Conservation (phyloP, 352 stramenopile genomes). For the Phytophthora kernoviae region DNA sequence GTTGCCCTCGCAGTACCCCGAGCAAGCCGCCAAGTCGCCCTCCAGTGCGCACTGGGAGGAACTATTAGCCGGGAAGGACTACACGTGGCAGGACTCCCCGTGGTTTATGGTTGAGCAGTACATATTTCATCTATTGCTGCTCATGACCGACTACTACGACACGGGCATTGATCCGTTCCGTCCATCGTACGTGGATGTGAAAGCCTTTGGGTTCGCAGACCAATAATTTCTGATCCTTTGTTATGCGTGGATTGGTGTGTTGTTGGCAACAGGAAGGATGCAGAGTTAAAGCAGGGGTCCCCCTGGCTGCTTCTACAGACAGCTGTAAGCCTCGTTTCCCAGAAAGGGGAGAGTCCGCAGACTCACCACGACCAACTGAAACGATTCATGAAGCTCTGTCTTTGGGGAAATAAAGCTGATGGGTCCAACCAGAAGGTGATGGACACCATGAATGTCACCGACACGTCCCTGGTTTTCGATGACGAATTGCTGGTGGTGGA, state of each 20-base stretch:
- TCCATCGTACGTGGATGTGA: constrained; percentile 30
- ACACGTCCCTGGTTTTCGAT: constrained; percentile 57
- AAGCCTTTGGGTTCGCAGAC: background rate
- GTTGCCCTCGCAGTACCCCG: constrained; percentile 33
- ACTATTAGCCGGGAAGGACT: constrained; percentile 32
- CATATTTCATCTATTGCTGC: constrained; percentile 59
- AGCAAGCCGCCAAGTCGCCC: constrained; percentile 25
- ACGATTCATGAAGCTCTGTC: constrained; percentile 55
- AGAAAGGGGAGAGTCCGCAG: background rate
- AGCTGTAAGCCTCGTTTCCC: constrained; percentile 18
- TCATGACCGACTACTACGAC: constrained; percentile 52
- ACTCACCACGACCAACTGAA: constrained; percentile 32
- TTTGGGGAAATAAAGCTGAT: constrained; percentile 73
- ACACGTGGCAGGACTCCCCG: constrained; percentile 56
- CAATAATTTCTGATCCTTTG: background rate
- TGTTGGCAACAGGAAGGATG: constrained; percentile 35
- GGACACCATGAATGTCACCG: constrained; percentile 54
- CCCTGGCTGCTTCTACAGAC: constrained; percentile 54
- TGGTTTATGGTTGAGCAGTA: constrained; percentile 71
- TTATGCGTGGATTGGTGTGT: background rate
- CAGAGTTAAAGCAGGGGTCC: constrained; percentile 42
- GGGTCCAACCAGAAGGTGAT: constrained; percentile 66
- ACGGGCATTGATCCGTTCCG: constrained; percentile 58
- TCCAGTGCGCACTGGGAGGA: constrained; percentile 36
- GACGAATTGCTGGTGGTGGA: constrained; percentile 64